Evolutionary conservation across 73 alveolate genomes (phyloP), one percentile per base, ranked within the genome.

Genomic region (Tetrahymena borealis): DNA sequence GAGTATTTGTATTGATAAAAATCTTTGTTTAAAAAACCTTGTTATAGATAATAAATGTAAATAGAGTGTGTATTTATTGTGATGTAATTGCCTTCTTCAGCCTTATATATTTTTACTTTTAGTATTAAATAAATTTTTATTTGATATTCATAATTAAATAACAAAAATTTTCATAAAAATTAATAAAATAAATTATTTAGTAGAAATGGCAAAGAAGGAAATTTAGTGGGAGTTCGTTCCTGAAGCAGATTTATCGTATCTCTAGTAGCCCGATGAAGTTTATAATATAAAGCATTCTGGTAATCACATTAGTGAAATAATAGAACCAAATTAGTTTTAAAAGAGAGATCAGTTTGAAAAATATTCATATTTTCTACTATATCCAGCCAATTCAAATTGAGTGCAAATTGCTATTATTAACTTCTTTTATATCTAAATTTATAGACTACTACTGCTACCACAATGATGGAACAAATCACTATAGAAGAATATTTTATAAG

Each of bases 401-500:
- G 35, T 60, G 85, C n/a, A n/a, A 28, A n/a, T 32, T 6, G 38
- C 38, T 60, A 60, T 60, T 60, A 20, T 4, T 1, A 60, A 60
- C 3, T 6, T 60, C 28, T 24, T 24, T 28, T 32, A 24, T 1
- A 28, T 39, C n/a, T 79, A 33, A 35, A 15, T 2, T 32, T n/a
- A n/a, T 93, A 93, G 95, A 39, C 18, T 85, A 31, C 32, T 93
- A 93, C 60, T 20, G 90, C 39, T 79, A 93, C 32, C 95, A 93
- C 91, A 92, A 91, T 28, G 93, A 93, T 24, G 95, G 95, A 24
- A 93, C 38, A 20, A 38, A 20, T 31, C 95, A 93, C 78, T 91
- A 79, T 32, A 38, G 95, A 15, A 93, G 91, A 85, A 85, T 93
- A 85, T 93, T 93, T 37, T 93, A 39, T 33, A 32, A 40, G 32